These are phyloP conservation scores for Vaccinium macrocarpon DNA, from an alignment of 148 eudicot species.

Conservation along the genomic window DNA sequence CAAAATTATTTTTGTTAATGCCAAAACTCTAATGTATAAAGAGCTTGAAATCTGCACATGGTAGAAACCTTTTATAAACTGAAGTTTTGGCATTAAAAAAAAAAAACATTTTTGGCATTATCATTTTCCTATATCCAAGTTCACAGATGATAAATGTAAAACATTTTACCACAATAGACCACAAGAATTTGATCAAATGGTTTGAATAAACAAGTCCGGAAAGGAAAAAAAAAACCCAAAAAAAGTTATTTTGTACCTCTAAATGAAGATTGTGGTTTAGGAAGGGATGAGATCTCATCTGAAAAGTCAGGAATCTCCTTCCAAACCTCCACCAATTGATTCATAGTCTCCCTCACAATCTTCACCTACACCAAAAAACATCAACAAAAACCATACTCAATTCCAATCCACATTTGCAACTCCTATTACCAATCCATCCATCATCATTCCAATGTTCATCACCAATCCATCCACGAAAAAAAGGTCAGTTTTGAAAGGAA, in stretches of 20 bases:
- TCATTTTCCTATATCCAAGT: not conserved
- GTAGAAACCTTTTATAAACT: too few relatives aligned
- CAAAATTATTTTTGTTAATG: too few relatives aligned
- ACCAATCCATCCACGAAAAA: too few relatives aligned
- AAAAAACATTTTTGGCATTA: too few relatives aligned
- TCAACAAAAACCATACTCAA: not conserved
- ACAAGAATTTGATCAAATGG: constrained; percentile 7
- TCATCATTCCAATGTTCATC: too few relatives aligned
- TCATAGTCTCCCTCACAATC: constrained; percentile 82
- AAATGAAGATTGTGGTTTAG: constrained; percentile 50
- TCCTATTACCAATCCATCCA: not conserved
- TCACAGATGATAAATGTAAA: not conserved
- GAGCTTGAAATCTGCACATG: too few relatives aligned
- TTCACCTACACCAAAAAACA: constrained; percentile 59
- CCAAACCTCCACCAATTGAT: constrained; percentile 72
- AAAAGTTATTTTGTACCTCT: constrained; percentile 42
- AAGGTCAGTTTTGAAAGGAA: too few relatives aligned
- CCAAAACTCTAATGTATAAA: too few relatives aligned
- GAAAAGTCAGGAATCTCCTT: constrained; percentile 73
- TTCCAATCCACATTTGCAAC: constrained; percentile 7
- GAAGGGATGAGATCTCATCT: constrained; percentile 56
- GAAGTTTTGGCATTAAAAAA: too few relatives aligned
- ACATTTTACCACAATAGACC: not conserved
- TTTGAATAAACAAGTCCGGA: not conserved
- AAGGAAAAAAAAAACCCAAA: not conserved